phyloP scores from a whole-genome alignment of 225 moss, liverwort and hornwort species.

The Neckera pumila region DNA sequence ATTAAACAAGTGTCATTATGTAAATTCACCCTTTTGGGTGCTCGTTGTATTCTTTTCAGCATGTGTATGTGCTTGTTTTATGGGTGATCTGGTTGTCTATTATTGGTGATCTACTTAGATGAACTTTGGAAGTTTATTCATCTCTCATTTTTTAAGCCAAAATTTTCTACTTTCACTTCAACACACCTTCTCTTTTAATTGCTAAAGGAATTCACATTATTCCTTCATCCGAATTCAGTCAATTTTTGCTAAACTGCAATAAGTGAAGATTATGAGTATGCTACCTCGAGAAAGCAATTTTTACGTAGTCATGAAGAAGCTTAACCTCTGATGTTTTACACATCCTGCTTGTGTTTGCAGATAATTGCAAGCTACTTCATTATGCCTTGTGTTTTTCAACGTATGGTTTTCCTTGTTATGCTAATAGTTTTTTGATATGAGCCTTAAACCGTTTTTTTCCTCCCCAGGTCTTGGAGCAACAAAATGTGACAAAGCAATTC shows the following conservation, averaged over 20 bases:
- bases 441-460: not conserved
- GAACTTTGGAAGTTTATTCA: not conserved
- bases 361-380: not conserved
- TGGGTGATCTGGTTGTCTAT: not conserved
- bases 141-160: no score
- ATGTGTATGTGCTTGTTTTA: not conserved
- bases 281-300: not conserved
- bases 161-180: not conserved
- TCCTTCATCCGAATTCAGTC: not conserved
- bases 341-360: not conserved
- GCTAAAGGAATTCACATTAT: not conserved
- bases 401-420: not conserved
- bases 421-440: not conserved
- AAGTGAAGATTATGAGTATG: not conserved
- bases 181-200: not conserved
- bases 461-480: slow-evolving; percentile 55
- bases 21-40: not conserved
- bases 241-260: not conserved
- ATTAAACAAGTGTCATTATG: not conserved
- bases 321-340: not conserved
- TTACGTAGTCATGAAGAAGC: not conserved
- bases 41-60: not conserved
- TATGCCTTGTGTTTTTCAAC: not conserved
- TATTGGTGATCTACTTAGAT: not conserved
- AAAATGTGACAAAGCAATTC: slow-evolving; percentile 42